Evolutionary conservation across 1,284 basidiomycete genomes (phyloP), one percentile per base, ranked within the genome.

Genomic region (Sporisorium exsertum): DNA sequence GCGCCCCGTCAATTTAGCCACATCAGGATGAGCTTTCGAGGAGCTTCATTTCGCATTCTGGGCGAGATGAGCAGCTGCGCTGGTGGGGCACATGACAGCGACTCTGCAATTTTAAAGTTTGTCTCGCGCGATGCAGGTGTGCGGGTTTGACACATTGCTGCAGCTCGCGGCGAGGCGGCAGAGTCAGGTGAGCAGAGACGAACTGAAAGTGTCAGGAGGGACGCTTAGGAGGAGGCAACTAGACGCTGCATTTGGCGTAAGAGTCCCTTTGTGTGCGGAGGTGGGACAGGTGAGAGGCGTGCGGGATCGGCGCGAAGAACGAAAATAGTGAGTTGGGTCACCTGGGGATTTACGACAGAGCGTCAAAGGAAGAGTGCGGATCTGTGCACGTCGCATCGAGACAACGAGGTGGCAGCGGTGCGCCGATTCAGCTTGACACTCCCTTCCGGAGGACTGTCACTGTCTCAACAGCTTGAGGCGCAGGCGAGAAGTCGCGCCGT

Each of bases 31-130:
- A 32, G 29, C 40, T 43, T 20, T 43, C 40, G n/a, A 20, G 2
- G n/a, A 10, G 20, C 24, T 50, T 50, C 29, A 50, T 46, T 13
- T 46, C 20, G n/a, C 22, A 24, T 29, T 2, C 20, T 37, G 33
- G 32, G n/a, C 29, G 24, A 32, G 18, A 20, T 27, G 27, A 7
- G 27, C n/a, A 50, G 49, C 22, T 24, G 51, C 51, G 51, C 51
- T 37, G 33, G 33, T 52, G 51, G 51, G 51, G 2, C 33, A 35
- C 51, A 35, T n/a, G 51, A 35, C 33, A 52, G n/a, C 50, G 16
- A 24, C 32, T 35, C n/a, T n/a, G n/a, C n/a, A n/a, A n/a, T n/a
- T n/a, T n/a, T n/a, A n/a, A n/a, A n/a, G n/a, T n/a, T n/a, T n/a
- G n/a, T n/a, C n/a, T n/a, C n/a, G n/a, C n/a, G 13, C 40, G 40